A percentile compares a stretch with the other conserved stretches of the same genome.
These are phyloP conservation scores for Trichosphaerium sp. DNA, from an alignment of 78 protist species.

Conservation along the genomic window DNA sequence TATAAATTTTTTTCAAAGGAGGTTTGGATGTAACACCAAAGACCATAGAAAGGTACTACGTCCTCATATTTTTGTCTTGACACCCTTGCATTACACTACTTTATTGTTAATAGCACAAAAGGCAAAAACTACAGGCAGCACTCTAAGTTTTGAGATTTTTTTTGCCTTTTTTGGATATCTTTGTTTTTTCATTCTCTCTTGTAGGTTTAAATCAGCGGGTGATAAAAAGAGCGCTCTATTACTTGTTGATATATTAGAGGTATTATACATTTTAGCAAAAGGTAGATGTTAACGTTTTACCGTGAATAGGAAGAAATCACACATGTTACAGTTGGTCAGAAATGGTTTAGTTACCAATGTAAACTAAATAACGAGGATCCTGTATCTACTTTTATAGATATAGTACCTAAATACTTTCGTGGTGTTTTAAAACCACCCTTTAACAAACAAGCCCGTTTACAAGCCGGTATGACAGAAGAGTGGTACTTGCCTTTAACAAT, in stretches of 20 bases:
- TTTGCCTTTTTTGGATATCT: too few species aligned
- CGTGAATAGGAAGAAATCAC: conserved; percentile 14
- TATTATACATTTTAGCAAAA: too few species aligned
- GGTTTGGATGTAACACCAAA: conserved; percentile 11
- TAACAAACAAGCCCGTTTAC: neutral
- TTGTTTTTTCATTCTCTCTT: too few species aligned
- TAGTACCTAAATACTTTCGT: neutral
- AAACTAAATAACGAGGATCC: too few species aligned
- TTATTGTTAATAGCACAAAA: neutral
- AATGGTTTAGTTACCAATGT: conserved; percentile 3
- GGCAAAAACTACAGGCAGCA: neutral
- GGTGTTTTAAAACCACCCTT: conserved; percentile 7
- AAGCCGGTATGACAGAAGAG: neutral
- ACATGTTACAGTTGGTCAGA: conserved; percentile 1
- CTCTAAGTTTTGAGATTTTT: neutral
- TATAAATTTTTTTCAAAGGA: too few species aligned
- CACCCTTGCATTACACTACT: too few species aligned
- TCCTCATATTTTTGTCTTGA: too few species aligned
- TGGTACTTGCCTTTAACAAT: conserved; percentile 1
- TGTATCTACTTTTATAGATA: too few species aligned
- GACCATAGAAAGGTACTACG: neutral
- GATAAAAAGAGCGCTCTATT: too few species aligned
- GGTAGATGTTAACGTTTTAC: too few species aligned
- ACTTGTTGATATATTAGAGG: too few species aligned
- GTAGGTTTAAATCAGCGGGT: too few species aligned